A percentile compares a stretch with the other conserved stretches of the same genome.
Evolutionary conservation across 345 rosid species (phyloP).

Genomic region (Syzygium oleosum): DNA sequence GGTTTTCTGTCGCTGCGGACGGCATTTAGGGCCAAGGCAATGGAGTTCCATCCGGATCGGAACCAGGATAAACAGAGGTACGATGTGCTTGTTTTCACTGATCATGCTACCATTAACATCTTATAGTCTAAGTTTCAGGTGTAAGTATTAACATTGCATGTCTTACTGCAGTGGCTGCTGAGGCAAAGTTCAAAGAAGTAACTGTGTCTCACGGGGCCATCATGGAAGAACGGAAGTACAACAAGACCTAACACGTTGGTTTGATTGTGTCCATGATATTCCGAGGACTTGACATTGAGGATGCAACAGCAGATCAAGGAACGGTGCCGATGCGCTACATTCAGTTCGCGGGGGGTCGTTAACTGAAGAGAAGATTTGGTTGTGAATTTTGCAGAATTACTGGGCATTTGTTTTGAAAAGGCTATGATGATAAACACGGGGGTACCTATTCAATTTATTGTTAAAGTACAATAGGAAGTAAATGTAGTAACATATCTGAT

Average conservation of each 20-base stretch:
- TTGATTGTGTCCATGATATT: neutral
- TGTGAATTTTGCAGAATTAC: neutral
- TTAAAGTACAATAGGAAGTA: too few species aligned
- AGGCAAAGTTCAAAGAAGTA: constrained; percentile 90
- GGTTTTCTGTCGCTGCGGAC: constrained; percentile 34
- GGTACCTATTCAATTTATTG: too few species aligned
- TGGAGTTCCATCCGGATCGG: constrained; percentile 94
- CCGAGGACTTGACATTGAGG: neutral
- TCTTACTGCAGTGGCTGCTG: constrained; percentile 62
- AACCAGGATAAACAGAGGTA: constrained; percentile 84
- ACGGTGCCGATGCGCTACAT: neutral
- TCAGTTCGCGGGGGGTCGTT: neutral
- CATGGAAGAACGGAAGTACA: constrained; percentile 56
- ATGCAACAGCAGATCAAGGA: neutral
- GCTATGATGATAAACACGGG: too few species aligned
- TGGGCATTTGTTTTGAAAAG: neutral
- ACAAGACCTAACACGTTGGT: neutral
- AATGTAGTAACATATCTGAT: too few species aligned
- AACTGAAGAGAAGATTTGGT: neutral
- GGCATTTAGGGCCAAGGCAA: constrained; percentile 83
- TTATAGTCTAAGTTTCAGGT: neutral
- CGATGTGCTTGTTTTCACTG: neutral
- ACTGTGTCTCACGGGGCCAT: constrained; percentile 83
- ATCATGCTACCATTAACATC: neutral
- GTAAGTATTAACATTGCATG: neutral